Evolutionary conservation across 1,284 basidiomycete genomes (phyloP).

Genomic region (Termitomyces sp.): DNA sequence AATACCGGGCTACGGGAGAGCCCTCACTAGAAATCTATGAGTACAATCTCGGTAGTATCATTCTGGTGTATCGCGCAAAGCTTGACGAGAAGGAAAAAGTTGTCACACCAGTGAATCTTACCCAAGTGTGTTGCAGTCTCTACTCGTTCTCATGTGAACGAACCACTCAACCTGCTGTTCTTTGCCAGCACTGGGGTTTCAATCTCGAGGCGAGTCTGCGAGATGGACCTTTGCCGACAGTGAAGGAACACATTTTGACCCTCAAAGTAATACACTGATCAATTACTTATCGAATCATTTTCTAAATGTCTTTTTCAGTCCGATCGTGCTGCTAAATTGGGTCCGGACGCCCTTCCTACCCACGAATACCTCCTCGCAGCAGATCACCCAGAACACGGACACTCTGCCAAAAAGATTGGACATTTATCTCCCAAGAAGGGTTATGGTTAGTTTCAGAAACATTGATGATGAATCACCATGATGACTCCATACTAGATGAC

Average conservation of each 20-base stretch:
- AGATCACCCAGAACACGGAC: conserved; percentile 45
- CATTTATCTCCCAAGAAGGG: conserved; percentile 50
- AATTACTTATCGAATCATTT: not conserved
- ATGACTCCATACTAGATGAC: conserved; percentile 40
- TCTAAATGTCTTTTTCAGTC: conserved; percentile 32
- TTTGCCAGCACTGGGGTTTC: conserved; percentile 69
- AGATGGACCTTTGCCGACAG: conserved; percentile 32
- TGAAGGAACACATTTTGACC: conserved; percentile 53
- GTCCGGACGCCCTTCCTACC: conserved; percentile 44
- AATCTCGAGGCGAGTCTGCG: conserved; percentile 66
- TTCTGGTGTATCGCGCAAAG: conserved; percentile 64
- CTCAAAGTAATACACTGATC: conserved; percentile 41
- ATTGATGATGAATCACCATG: not conserved
- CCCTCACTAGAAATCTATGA: conserved; percentile 25
- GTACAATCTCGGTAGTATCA: conserved; percentile 54
- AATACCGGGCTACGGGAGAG: conserved; percentile 22
- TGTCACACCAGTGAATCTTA: conserved; percentile 70
- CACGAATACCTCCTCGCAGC: conserved; percentile 44
- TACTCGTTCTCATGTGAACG: not conserved
- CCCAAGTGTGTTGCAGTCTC: conserved; percentile 43
- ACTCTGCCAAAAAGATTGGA: conserved; percentile 49
- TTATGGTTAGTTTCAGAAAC: conserved; percentile 42
- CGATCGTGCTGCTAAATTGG: conserved; percentile 50
- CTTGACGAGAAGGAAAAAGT: conserved; percentile 37
- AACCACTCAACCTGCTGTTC: not conserved